Evolutionary conservation across 441 rosid species (phyloP).

Genomic region (Geranium incanum): DNA sequence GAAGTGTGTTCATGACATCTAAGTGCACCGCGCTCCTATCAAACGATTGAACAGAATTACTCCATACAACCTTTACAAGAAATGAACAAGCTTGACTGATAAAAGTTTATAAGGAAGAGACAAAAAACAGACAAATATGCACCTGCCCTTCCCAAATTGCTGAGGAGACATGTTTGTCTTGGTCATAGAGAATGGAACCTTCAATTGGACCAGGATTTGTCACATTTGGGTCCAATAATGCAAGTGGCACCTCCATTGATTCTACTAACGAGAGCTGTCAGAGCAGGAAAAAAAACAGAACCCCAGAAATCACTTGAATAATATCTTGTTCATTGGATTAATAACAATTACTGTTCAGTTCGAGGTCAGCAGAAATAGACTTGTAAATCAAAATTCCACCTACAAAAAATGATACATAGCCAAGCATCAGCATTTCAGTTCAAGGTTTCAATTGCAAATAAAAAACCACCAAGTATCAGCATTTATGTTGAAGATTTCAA

Average conservation of each 20-base stretch:
- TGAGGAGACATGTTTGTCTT: conserved; percentile 1
- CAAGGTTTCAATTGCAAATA: too few species aligned
- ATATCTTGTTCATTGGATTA: background rate
- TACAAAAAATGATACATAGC: background rate
- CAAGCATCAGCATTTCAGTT: background rate
- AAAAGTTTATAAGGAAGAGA: background rate
- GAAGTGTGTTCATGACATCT: conserved; percentile 99
- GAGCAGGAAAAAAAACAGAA: background rate
- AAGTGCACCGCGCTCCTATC: conserved; percentile 50
- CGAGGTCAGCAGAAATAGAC: background rate
- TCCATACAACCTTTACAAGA: background rate
- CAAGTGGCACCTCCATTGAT: conserved; percentile 7
- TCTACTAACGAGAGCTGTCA: background rate
- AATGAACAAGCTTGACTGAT: background rate
- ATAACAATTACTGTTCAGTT: background rate
- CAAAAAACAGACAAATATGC: conserved; percentile 22
- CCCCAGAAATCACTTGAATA: background rate
- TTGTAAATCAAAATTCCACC: background rate
- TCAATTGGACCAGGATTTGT: conserved; percentile 11
- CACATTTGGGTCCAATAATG: conserved; percentile 4
- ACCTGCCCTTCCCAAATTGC: conserved; percentile 40
- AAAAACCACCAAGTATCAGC: too few species aligned
- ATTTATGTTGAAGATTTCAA: background rate
- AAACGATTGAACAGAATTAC: background rate
- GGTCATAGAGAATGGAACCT: background rate